A percentile compares a stretch with the other conserved stretches of the same genome.
These are phyloP conservation scores for Yamadazyma trypodendri DNA, from an alignment of 1,139 yeast species.

Conservation along the genomic window DNA sequence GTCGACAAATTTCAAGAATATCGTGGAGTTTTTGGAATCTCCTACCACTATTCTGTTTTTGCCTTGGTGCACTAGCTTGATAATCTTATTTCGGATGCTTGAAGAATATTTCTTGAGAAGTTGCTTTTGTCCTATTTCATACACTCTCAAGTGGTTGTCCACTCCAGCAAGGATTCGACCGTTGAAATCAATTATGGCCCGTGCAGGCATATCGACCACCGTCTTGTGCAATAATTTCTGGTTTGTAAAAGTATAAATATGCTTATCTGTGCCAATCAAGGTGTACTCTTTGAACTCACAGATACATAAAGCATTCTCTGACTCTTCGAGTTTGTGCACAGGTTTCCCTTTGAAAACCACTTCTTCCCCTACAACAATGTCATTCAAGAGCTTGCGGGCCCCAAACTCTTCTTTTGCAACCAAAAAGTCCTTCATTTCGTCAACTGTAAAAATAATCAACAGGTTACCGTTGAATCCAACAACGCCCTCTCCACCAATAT, in stretches of 20 bases:
- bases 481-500: conserved; percentile 58
- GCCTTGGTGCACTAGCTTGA: conserved; percentile 53
- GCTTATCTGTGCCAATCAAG: conserved; percentile 31
- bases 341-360: background rate
- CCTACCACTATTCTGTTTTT: conserved; percentile 60
- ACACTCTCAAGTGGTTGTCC: conserved; percentile 54
- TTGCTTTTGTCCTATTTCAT: conserved; percentile 78
- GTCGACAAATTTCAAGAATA: conserved; percentile 54
- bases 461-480: conserved; percentile 58
- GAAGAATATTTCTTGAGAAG: conserved; percentile 63
- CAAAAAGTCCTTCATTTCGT: conserved; percentile 48
- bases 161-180: conserved; percentile 64
- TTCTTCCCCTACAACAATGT: conserved; percentile 30
- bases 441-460: conserved; percentile 61
- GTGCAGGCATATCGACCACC: conserved; percentile 46
- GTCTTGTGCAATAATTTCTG: conserved; percentile 61
- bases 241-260: conserved; percentile 7
- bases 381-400: conserved; percentile 20
- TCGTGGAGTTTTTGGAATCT: conserved; percentile 61
- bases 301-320: conserved; percentile 9
- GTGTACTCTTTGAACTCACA: conserved; percentile 14
- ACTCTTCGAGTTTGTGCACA: background rate
- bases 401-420: background rate
- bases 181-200: conserved; percentile 55
- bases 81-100: conserved; percentile 42